Base-by-base conservation (phyloP, 495 filamentous ascomycete species). In the Glonium stellatum region DNA sequence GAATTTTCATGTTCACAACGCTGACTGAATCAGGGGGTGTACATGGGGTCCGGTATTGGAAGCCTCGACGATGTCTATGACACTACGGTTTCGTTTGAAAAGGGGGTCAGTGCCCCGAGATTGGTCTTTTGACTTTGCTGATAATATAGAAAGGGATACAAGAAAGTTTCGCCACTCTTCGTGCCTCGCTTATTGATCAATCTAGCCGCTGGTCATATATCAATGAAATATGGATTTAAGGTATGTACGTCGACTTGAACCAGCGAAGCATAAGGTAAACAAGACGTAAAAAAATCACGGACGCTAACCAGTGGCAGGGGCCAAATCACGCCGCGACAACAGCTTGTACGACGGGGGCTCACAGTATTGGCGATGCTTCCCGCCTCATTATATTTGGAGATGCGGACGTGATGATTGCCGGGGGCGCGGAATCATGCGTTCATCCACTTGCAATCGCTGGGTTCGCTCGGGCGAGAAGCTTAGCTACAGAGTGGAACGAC, bases 41-140 rank as follows among this genome's bases (percentile, higher is more conserved):
- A 92, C 67, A 75, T 98, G 18, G 93, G 93, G n/a, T 96, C 90
- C 48, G 93, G 93, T 2, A 97, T 98, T 67, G 93, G 93, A 6
- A 96, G 89, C 69, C 80, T 98, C 39, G 87, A 95, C 22, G 90
- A 96, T 63, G 81, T 93, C 9, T 96, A 92, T 72, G 74, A 85
- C 60, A 92, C 90, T 1, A 89, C 87, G 44, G 69, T 95, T 46
- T 81, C 82, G 1, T 95, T 87, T 73, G 79, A 87, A 41, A 79
- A 82, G 76, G 84, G 85, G 60, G 90, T 90, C 63, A 39, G 50
- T 58, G n/a, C 39, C 25, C 13, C 34, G 2, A 49, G 15, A 25
- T 27, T 41, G 12, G 23, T 19, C 15, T 42, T 36, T 34, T 21
- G 25, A 22, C 36, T 13, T 59, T 27, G 22, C 44, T 18, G 1